A percentile compares a stretch with the other conserved stretches of the same genome.
Evolutionary conservation across 208 protist species (phyloP).

Genomic region (Blastocrithidia nonstop): DNA sequence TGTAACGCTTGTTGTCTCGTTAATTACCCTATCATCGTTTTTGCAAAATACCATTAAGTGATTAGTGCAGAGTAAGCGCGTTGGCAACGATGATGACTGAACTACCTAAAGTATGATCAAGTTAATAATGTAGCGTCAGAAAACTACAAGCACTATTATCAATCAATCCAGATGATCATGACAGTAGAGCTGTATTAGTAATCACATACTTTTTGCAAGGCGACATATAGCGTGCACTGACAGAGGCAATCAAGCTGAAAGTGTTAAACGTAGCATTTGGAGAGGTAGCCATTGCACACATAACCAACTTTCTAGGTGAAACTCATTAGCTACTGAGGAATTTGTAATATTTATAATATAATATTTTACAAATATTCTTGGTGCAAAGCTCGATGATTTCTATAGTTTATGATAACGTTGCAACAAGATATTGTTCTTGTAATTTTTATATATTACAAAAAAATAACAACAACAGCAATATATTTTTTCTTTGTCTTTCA

Average conservation of each 20-base stretch:
- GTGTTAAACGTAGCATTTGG: slow-evolving; percentile 28
- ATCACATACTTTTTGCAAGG: slow-evolving; percentile 64
- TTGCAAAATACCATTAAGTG: slow-evolving; percentile 24
- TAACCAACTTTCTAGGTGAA: slow-evolving; percentile 38
- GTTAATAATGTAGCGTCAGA: slow-evolving; percentile 33
- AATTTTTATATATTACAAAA: too few species aligned
- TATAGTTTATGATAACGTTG: neutral
- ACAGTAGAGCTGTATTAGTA: slow-evolving; percentile 38
- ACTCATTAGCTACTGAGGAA: slow-evolving; percentile 30
- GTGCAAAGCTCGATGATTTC: neutral
- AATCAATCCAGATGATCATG: slow-evolving; percentile 16
- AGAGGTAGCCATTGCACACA: slow-evolving; percentile 23
- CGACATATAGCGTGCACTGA: slow-evolving; percentile 71
- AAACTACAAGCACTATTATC: slow-evolving; percentile 19
- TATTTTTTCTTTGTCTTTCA: too few species aligned
- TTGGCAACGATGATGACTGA: slow-evolving; percentile 20
- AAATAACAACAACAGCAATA: too few species aligned
- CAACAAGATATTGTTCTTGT: neutral
- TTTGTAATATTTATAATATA: too few species aligned
- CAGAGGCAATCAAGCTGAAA: slow-evolving; percentile 69
- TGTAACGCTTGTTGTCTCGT: too few species aligned
- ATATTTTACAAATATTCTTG: neutral
- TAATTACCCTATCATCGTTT: slow-evolving; percentile 14
- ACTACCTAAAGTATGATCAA: slow-evolving; percentile 21
- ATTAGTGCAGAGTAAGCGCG: slow-evolving; percentile 26